Base-by-base conservation (phyloP, 164 flowering plant genomes). In the Sextonia rubra region DNA sequence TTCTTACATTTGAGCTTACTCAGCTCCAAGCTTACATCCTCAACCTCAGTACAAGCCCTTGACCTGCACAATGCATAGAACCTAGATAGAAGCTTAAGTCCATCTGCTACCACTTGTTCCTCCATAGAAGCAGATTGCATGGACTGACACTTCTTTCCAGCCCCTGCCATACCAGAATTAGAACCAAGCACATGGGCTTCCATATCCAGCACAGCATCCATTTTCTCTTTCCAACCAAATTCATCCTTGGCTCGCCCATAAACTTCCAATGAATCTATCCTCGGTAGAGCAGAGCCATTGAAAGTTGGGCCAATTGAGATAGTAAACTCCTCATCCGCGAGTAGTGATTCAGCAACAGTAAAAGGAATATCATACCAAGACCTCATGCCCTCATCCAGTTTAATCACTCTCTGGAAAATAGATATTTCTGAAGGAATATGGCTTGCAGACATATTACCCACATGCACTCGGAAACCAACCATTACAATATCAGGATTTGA, bases 201-300 rank as follows among this genome's bases (percentile, higher is more conserved):
- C 95, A 93, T 90, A 77, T 91, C 97, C 77, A 96, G 72, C 24
- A 93, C 81, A 14, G 95, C 88, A 76, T 96, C 98, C 94, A 93
- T 85, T 83, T 96, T 96, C 80, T 96, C 99, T 75, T 93, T 93
- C 99, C 99, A 96, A 68, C 99, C 99, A 86, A 96, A 96, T 78
- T 96, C 99, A 85, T 96, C 99, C 80, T 96, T 96, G 29, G 95
- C 88, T 69, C 97, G 91, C 71, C 99, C 97, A 85, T 96, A 96
- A 37, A 96, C 87, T 85, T 96, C 99, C 75, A 96, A 78, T 8
- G 95, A 88, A 71, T 96, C 99, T 79, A 96, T 88, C 81, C 99
- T 86, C 24, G 99, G 89, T 74, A 87, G 73, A 24, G 89, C 73
- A 66, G 99, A 87, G 47, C 94, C 92, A 80, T 82, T 88, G 73